Evolutionary conservation across 139 green algal species (phyloP), one percentile per base, ranked within the genome.

Genomic region (Chlamydomonas eustigma): DNA sequence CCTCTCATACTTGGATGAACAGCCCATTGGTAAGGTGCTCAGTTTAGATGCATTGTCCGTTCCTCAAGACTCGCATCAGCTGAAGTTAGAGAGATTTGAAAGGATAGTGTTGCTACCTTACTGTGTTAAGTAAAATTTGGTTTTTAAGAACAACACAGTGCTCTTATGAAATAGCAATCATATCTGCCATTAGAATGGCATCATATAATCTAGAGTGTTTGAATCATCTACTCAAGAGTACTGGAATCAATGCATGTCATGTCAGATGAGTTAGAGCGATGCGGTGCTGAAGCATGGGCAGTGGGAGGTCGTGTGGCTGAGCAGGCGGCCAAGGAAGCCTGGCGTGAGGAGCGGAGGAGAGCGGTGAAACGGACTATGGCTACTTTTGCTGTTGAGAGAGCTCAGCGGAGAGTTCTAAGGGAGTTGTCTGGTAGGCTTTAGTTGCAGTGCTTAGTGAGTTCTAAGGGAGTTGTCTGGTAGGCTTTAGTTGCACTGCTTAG

Each of bases 1-100:
- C 28, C 39, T 80, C 24, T 71, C 64, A 18, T 80, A 75, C 65
- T 32, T 80, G 39, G 75, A 80, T 68, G 75, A 73, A 4, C 28
- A 12, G 2, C 75, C 75, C 2, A 64, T 80, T 31, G 75, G 51
- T 51, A 70, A 82, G 58, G 44, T 28, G 44, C n/a, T n/a, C n/a
- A n/a, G 70, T 37, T n/a, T 37, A 76, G 70, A 76, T 37, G 64
- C 33, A 64, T 28, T n/a, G 70, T 32, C 36, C 8, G 38, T 31
- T 4, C n/a, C 37, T 66, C n/a, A 24, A 18, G 70, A 58, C 38
- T 37, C 24, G 37, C 38, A 39, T n/a, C 63, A 39, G 37, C 38
- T 31, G 35, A 39, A 31, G 70, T n/a, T 66, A 64, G 38, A 58
- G 70, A 76, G 38, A 58, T 28, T 22, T 6, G 37, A 34, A 63